Percentiles rank a stretch among this genome's conserved stretches.
These are phyloP conservation scores for Gossypium sturtianum DNA, from an alignment of 345 rosid species.

Conservation along the genomic window DNA sequence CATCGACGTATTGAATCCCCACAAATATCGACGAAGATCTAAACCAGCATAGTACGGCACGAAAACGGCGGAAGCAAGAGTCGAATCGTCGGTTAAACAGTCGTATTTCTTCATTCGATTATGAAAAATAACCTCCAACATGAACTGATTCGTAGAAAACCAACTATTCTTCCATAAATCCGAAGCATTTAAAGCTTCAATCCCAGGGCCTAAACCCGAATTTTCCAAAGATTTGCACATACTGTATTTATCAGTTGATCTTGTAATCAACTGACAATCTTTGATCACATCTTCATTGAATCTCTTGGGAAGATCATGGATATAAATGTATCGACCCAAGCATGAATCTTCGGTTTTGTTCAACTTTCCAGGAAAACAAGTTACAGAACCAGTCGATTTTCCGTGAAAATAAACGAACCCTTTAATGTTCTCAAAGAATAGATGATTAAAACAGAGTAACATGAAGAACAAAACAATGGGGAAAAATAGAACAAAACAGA, in stretches of 20 bases:
- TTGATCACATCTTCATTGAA: slow-evolving; percentile 34
- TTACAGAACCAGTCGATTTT: slow-evolving; percentile 2
- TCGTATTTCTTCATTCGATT: slow-evolving; percentile 36
- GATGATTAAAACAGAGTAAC: not conserved
- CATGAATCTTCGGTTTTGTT: slow-evolving; percentile 12
- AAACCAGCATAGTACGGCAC: slow-evolving; percentile 42
- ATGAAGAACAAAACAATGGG: not conserved
- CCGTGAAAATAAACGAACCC: not conserved
- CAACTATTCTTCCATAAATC: slow-evolving; percentile 29
- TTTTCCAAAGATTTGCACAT: slow-evolving; percentile 31
- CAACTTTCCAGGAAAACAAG: not conserved
- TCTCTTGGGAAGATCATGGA: slow-evolving; percentile 29
- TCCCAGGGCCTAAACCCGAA: slow-evolving; percentile 34
- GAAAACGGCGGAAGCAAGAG: slow-evolving; percentile 39
- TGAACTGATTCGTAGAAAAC: slow-evolving; percentile 35
- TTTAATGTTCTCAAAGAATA: not conserved
- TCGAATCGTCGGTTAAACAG: slow-evolving; percentile 37
- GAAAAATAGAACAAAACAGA: slow-evolving; percentile 14
- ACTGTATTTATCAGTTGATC: slow-evolving; percentile 25
- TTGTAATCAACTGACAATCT: slow-evolving; percentile 26
- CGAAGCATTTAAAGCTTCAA: slow-evolving; percentile 13
- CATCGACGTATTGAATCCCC: slow-evolving; percentile 27
- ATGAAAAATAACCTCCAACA: slow-evolving; percentile 39
- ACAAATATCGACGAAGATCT: slow-evolving; percentile 38
- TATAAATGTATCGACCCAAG: slow-evolving; percentile 33